Conservation (phyloP, 2,329 filamentous ascomycete species). For the Proliferodiscus dingleyae region DNA sequence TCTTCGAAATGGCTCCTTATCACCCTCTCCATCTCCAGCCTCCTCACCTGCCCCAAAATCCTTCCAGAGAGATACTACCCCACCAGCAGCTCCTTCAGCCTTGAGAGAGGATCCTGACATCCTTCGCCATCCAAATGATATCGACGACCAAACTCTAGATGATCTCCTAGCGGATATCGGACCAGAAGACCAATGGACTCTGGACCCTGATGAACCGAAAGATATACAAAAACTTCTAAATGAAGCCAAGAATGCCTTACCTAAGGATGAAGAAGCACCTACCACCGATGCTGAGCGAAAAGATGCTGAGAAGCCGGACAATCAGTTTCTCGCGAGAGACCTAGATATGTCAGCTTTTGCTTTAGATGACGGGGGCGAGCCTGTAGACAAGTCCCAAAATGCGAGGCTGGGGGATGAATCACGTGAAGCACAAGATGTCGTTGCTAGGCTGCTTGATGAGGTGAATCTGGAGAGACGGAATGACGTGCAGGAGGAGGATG, state of each 20-base stretch:
- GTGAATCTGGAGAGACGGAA: slow-evolving; percentile 21
- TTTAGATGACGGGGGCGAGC: slow-evolving; percentile 38
- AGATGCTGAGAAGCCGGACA: slow-evolving; percentile 18
- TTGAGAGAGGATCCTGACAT: slow-evolving; percentile 14
- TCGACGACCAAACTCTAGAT: slow-evolving; percentile 27
- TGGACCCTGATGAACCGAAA: slow-evolving; percentile 27
- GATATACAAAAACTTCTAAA: slow-evolving; percentile 27
- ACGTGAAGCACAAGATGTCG: slow-evolving; percentile 28
- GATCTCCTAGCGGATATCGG: slow-evolving; percentile 29
- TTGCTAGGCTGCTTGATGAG: slow-evolving; percentile 29
- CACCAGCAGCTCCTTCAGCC: background rate
- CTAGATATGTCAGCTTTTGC: slow-evolving; percentile 30
- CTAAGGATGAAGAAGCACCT: slow-evolving; percentile 1
- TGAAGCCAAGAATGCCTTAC: slow-evolving; percentile 23
- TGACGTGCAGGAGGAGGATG: slow-evolving; percentile 4
- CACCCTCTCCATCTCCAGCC: slow-evolving; percentile 14
- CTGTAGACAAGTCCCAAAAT: slow-evolving; percentile 34
- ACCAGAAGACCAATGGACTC: slow-evolving; percentile 24
- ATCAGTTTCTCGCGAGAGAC: slow-evolving; percentile 18
- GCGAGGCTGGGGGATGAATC: slow-evolving; percentile 22
- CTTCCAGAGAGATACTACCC: background rate
- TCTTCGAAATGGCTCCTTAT: slow-evolving; percentile 24
- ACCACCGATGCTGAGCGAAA: slow-evolving; percentile 11
- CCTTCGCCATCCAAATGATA: slow-evolving; percentile 10
- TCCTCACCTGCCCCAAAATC: slow-evolving; percentile 4